Evolutionary conservation across 1,284 basidiomycete genomes (phyloP).

Genomic region (Albatrellus sp.): DNA sequence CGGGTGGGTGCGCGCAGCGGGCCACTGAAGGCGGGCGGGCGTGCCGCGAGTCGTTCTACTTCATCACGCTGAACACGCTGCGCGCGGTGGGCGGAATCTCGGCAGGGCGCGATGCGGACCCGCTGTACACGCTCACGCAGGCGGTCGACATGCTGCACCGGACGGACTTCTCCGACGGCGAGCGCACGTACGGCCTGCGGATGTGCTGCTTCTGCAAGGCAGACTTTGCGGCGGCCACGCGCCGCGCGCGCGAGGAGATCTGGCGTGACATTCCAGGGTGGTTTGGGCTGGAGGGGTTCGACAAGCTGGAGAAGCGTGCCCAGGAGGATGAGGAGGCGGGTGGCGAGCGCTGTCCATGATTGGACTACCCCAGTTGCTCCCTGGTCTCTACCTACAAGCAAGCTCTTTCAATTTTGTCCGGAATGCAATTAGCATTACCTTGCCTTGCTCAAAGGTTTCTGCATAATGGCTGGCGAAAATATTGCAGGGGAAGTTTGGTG

Average conservation of each 20-base stretch:
- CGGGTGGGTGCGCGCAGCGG: constrained; percentile 29
- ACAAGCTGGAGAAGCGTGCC: constrained; percentile 8
- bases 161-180: constrained; percentile 56
- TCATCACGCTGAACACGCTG: constrained; percentile 58
- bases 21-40: constrained; percentile 14
- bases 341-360: constrained; percentile 18
- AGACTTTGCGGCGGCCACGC: constrained; percentile 40
- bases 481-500: too few species aligned
- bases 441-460: too few species aligned
- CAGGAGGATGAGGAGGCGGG: constrained; percentile 13
- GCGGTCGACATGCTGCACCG: constrained; percentile 57
- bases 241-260: constrained; percentile 44
- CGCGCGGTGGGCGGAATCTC: constrained; percentile 59
- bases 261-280: constrained; percentile 53
- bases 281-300: constrained; percentile 39
- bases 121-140: constrained; percentile 53
- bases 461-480: not conserved
- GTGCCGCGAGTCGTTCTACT: constrained; percentile 62
- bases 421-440: too few species aligned
- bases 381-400: not conserved
- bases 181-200: constrained; percentile 39
- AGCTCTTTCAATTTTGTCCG: not conserved
- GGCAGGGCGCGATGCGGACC: constrained; percentile 58
- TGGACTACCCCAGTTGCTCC: not conserved
- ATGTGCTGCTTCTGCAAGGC: constrained; percentile 50